These are phyloP conservation scores for Xanthoconium stramineum DNA, from an alignment of 768 basidiomycete genomes.

Conservation along the genomic window DNA sequence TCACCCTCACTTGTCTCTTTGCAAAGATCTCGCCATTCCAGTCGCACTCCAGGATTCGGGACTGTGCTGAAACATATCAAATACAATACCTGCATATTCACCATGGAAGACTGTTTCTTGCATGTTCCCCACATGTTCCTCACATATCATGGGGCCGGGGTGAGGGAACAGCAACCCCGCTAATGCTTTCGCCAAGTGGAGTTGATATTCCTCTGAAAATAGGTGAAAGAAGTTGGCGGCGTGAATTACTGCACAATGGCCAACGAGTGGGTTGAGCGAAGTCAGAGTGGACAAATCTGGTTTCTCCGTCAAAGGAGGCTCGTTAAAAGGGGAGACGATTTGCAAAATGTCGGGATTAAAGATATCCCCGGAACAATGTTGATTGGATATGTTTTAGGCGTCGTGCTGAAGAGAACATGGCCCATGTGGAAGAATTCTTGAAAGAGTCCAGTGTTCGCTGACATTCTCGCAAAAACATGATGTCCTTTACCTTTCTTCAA, in stretches of 20 bases:
- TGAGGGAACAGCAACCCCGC: conserved; percentile 28
- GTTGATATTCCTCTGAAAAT: conserved; percentile 30
- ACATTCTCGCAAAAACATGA: no score
- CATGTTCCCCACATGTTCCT: conserved; percentile 21
- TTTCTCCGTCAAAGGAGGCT: conserved; percentile 17
- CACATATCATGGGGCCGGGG: conserved; percentile 33
- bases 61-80: conserved; percentile 28
- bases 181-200: conserved; percentile 25
- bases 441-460: no score
- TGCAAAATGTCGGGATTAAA: conserved; percentile 45
- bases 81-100: background rate
- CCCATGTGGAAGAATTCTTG: conserved; percentile 57
- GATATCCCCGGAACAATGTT: conserved; percentile 54
- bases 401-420: conserved; percentile 58
- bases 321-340: conserved; percentile 30
- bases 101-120: background rate
- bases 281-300: conserved; percentile 35
- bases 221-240: conserved; percentile 47
- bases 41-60: conserved; percentile 35
- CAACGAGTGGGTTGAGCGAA: conserved; percentile 46
- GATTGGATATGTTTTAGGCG: conserved; percentile 47
- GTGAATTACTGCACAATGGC: conserved; percentile 49
- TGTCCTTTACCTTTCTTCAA: conserved; percentile 31
- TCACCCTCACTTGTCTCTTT: conserved; percentile 11
- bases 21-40: conserved; percentile 39